These are phyloP conservation scores for Aspergillus arachidicola DNA, from an alignment of 2,329 filamentous ascomycete species.

Conservation along the genomic window DNA sequence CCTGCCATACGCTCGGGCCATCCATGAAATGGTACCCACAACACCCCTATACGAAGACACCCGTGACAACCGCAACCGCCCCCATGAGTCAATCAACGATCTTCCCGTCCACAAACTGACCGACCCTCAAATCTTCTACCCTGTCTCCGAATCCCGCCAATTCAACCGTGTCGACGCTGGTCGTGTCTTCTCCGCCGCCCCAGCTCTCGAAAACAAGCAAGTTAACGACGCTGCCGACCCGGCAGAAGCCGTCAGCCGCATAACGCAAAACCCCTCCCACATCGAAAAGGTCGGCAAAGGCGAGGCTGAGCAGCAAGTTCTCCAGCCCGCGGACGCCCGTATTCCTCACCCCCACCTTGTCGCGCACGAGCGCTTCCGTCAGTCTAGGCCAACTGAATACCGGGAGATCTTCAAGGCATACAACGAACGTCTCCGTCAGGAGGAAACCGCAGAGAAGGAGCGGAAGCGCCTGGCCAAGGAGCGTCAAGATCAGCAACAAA, in stretches of 20 bases:
- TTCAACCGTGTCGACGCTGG: conserved; percentile 69
- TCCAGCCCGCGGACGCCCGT: conserved; percentile 64
- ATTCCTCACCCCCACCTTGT: conserved; percentile 66
- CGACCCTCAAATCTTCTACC: conserved; percentile 62
- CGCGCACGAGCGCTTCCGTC: conserved; percentile 49
- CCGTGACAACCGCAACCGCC: conserved; percentile 38
- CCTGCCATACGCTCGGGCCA: conserved; percentile 72
- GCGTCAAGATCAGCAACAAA: conserved; percentile 47
- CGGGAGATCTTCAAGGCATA: conserved; percentile 42
- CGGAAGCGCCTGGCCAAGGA: conserved; percentile 43
- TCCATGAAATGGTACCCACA: conserved; percentile 78
- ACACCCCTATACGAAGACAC: conserved; percentile 51
- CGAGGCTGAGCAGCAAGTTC: conserved; percentile 48
- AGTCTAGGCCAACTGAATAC: conserved; percentile 38
- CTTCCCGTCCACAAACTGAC: conserved; percentile 61
- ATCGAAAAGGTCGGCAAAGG: conserved; percentile 49
- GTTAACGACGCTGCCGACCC: conserved; percentile 34
- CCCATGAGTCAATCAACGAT: conserved; percentile 67
- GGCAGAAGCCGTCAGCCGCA: conserved; percentile 31
- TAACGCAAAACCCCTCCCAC: conserved; percentile 31
- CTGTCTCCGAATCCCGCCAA: conserved; percentile 63
- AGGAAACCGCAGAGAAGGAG: conserved; percentile 43
- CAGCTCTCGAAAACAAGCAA: conserved; percentile 34
- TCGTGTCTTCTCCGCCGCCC: conserved; percentile 58
- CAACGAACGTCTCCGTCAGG: conserved; percentile 45